phyloP scores from a whole-genome alignment of 345 rosid species.

The Gossypioides kirkii region DNA sequence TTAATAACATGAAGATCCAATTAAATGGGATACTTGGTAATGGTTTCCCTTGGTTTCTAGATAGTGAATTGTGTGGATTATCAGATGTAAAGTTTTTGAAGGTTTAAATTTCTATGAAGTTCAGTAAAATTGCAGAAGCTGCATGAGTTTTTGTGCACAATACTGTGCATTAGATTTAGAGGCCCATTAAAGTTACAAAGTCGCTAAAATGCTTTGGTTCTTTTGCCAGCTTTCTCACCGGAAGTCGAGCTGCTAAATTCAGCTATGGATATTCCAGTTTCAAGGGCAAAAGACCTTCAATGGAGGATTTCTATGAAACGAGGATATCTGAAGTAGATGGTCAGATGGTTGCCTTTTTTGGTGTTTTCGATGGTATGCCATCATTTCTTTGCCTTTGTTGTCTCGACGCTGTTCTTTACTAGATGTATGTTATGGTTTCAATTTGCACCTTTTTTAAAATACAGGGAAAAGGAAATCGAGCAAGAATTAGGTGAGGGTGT shows the following conservation, averaged over 20 bases:
- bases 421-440: not conserved
- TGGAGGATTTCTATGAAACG: slow-evolving; percentile 64
- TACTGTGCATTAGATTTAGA: not conserved
- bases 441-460: not conserved
- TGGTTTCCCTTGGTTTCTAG: not conserved
- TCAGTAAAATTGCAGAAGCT: not conserved
- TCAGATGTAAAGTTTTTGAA: not conserved
- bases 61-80: not conserved
- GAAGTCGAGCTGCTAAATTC: slow-evolving; percentile 28
- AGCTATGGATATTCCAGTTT: slow-evolving; percentile 58
- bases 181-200: not conserved
- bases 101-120: not conserved
- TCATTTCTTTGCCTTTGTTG: not conserved
- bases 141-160: not conserved
- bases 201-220: not conserved
- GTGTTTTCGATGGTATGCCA: slow-evolving; percentile 55
- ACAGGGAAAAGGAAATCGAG: not conserved
- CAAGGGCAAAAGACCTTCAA: slow-evolving; percentile 56
- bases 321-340: slow-evolving; percentile 52
- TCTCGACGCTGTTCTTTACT: not conserved
- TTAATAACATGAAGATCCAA: not conserved
- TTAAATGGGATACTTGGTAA: not conserved
- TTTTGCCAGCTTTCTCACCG: slow-evolving; percentile 31
- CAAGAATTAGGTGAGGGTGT: not conserved
- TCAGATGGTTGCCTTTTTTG: slow-evolving; percentile 53